Base-by-base conservation (phyloP, 2,329 filamentous ascomycete genomes). In the Colletotrichum truncatum region DNA sequence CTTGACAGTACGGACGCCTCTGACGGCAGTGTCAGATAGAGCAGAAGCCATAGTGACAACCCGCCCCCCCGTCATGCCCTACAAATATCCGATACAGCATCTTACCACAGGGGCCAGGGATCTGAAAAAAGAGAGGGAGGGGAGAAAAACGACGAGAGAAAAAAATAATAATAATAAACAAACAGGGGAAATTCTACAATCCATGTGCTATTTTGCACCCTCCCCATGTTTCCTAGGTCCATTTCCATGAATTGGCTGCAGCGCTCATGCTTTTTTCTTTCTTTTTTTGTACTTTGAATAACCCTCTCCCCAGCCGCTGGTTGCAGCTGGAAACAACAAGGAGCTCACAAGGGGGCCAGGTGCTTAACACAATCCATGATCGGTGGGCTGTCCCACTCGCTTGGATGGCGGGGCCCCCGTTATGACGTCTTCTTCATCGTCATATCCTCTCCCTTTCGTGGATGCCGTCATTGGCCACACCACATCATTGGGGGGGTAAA, bases 341-440 rank as follows among this genome's bases (percentile, higher is more conserved):
- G 30, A 48, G 41, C 30, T 26, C 25, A 38, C 41, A 28, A 28
- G 26, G 16, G 16, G 30, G 16, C 43, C 32, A 11, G 54, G 41
- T 57, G 54, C 41, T 57, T 36, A 36, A 30, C 41, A 16, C 49
- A n/a, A 11, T 46, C 39, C 41, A 57, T 28, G 25, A 41, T 39
- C 30, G 16, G 36, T 34, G 62, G 25, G 9, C 28, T 30, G 46
- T 55, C 39, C 57, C 62, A 62, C 36, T 65, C 41, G 43, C 43
- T 62, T 55, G 62, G 56, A 54, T 62, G 49, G 62, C 46, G 62
- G 57, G 57, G 16, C 57, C 57, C 56, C 62, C 49, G 28, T 51
- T 30, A 65, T 65, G 62, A 65, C 62, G 62, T 65, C 49, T 43
- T 34, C 8, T 21, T 7, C 28, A 36, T 65, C 62, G 56, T 65